Conservation (phyloP, 345 rosid genomes). For the Aquilaria sinensis region DNA sequence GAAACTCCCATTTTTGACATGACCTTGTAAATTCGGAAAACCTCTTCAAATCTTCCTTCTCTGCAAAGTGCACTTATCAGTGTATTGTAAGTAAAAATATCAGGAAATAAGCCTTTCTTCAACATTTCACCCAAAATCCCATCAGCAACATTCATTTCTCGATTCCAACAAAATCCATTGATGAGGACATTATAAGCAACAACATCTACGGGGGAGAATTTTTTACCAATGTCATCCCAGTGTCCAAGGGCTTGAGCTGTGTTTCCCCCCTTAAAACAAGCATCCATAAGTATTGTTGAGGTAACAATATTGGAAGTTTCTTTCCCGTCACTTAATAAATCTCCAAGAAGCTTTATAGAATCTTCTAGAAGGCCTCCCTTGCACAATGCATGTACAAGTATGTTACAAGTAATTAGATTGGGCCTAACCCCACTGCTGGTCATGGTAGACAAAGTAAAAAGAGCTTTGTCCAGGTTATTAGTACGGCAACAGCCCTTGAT, state of each 20-base stretch:
- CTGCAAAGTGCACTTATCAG: constrained; percentile 58
- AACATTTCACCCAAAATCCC: constrained; percentile 51
- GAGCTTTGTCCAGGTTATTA: constrained; percentile 53
- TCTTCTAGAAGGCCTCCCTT: constrained; percentile 46
- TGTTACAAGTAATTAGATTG: constrained; percentile 58
- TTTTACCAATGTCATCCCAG: constrained; percentile 40
- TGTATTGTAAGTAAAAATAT: constrained; percentile 57
- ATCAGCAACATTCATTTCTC: constrained; percentile 37
- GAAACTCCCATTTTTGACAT: constrained; percentile 50
- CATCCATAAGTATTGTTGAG: constrained; percentile 68
- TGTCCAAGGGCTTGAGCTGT: constrained; percentile 35
- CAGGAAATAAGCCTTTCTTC: constrained; percentile 57
- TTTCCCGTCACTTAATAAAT: constrained; percentile 33
- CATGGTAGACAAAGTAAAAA: constrained; percentile 43
- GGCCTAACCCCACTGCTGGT: constrained; percentile 42
- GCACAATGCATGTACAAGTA: constrained; percentile 54
- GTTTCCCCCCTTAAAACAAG: constrained; percentile 53
- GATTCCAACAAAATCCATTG: constrained; percentile 45
- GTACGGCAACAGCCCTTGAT: constrained; percentile 54
- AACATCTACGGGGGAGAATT: constrained; percentile 30
- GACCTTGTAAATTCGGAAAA: constrained; percentile 31
- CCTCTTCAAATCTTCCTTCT: constrained; percentile 50
- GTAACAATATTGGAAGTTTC: constrained; percentile 36
- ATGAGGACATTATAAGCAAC: constrained; percentile 61
- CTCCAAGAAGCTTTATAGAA: constrained; percentile 40